phyloP scores from a whole-genome alignment of 2,329 filamentous ascomycete genomes.

The Colletotrichum eremochloae region DNA sequence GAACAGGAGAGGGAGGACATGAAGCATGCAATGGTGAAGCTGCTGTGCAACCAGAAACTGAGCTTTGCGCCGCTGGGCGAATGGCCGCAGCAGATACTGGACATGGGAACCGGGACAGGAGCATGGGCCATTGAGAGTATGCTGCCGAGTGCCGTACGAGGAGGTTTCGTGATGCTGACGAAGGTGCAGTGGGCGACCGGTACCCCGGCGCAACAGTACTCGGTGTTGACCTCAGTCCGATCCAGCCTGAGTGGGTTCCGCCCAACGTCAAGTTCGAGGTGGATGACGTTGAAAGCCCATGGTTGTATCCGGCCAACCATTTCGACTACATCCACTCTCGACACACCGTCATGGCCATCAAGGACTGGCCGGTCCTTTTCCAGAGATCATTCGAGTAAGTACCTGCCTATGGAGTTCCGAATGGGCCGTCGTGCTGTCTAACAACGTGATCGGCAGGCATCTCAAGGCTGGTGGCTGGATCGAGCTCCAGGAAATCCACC shows the following conservation, averaged over 20 bases:
- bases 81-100: slow-evolving; percentile 64
- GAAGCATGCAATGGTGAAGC: slow-evolving; percentile 66
- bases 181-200: slow-evolving; percentile 51
- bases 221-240: slow-evolving; percentile 70
- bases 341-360: slow-evolving; percentile 68
- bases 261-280: slow-evolving; percentile 69
- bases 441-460: slow-evolving; percentile 52
- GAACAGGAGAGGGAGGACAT: slow-evolving; percentile 72
- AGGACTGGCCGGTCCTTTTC: slow-evolving; percentile 66
- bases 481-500: slow-evolving; percentile 68
- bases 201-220: slow-evolving; percentile 53
- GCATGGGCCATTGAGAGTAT: slow-evolving; percentile 70
- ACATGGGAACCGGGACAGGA: slow-evolving; percentile 70
- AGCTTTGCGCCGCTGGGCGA: slow-evolving; percentile 65
- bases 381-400: slow-evolving; percentile 61
- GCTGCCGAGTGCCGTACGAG: slow-evolving; percentile 38
- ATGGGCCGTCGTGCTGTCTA: background rate
- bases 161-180: slow-evolving; percentile 24
- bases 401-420: background rate
- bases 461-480: slow-evolving; percentile 68
- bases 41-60: slow-evolving; percentile 62
- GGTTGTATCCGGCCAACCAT: slow-evolving; percentile 66
- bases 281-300: slow-evolving; percentile 69
- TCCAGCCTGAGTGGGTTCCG: slow-evolving; percentile 69
- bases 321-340: slow-evolving; percentile 75